Base-by-base conservation (phyloP, 345 rosid genomes). In the Stellera chamaejasme region DNA sequence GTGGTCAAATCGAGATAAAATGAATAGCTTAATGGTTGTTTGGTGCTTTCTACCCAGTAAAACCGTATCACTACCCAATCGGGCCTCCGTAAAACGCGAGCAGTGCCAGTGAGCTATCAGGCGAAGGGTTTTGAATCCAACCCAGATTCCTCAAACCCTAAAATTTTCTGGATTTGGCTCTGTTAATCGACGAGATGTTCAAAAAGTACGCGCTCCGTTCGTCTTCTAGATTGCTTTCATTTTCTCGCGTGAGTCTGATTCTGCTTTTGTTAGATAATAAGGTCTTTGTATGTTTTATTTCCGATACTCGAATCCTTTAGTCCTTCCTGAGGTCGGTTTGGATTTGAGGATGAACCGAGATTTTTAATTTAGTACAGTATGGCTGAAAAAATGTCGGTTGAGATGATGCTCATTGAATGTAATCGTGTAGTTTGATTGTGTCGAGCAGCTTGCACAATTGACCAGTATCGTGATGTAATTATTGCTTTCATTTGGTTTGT, bases 151-250 rank as follows among this genome's bases (percentile, higher is more conserved):
- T 47, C 11, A 45, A 65, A 26, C 59, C 32, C 48, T 10, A 13
- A n/a, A 9, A 27, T n/a, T 52, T 47, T 12, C 1, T 15, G 10
- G 9, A 11, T 55, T 36, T 32, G 43, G 47, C 11, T 59, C 23
- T 10, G 13, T 55, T 36, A 3, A 27, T 45, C 49, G 27, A 50
- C 59, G 66, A 50, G 15, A 77, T 77, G 82, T 77, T 77, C 72
- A 77, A 74, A 61, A 77, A 77, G 79, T 77, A 60, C 71, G 63
- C 59, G 39, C n/a, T 26, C n/a, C 56, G 13, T 25, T 19, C 11
- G 26, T 0, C 13, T 13, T 14, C 4, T 45, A 10, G 23, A 10
- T 0, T 45, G 14, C 27, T 1, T 28, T 2, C 6, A 44, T 3
- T 45, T 19, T 7, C 6, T 15, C 1, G 15, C 43, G n/a, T 53